Base-by-base conservation (phyloP, 495 filamentous ascomycete species). In the Hypoxylon subgilvum region DNA sequence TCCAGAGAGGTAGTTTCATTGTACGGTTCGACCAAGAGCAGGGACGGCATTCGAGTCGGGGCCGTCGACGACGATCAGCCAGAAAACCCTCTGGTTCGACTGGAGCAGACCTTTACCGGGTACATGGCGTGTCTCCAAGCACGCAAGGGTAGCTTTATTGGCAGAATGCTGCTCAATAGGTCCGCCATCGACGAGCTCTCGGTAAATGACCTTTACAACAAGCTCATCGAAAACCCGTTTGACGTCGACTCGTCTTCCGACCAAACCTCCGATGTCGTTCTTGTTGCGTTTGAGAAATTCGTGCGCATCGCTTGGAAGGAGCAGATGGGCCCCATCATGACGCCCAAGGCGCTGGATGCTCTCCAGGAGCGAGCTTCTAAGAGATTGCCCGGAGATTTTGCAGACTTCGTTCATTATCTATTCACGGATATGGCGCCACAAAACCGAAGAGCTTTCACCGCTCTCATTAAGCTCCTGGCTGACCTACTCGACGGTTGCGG, bases 281-380 rank as follows among this genome's bases (percentile, higher is more conserved):
- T 97, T 63, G 87, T 87, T 13, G 90, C 93, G 1, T 98, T 98
- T 66, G 92, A 96, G 63, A 96, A 94, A 54, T 98, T 97, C 57
- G 79, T 97, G 66, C 85, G 83, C 52, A 86, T 89, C 51, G 91
- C 91, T 22, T 98, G 94, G 94, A 85, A 79, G 47, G 86, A 91
- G 41, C 87, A 89, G 57, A 92, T 97, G 79, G 95, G 95, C 0
- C 83, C 88, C 2, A 79, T 97, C 28, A 81, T 97, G 53, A 79
- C 85, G 2, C 69, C 79, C 23, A 74, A 86, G 18, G 79, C 82
- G 12, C 73, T 96, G 21, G 81, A 84, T 42, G 76, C 79, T 9
- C 76, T 98, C 17, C 91, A 92, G 63, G 77, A 79, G 25, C 88
- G 89, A 57, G 88, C 89, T 30, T 85, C 90, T 18, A 87, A 83